Evolutionary conservation across 2,329 filamentous ascomycete genomes (phyloP).

Genomic region (Colletotrichum salicis): DNA sequence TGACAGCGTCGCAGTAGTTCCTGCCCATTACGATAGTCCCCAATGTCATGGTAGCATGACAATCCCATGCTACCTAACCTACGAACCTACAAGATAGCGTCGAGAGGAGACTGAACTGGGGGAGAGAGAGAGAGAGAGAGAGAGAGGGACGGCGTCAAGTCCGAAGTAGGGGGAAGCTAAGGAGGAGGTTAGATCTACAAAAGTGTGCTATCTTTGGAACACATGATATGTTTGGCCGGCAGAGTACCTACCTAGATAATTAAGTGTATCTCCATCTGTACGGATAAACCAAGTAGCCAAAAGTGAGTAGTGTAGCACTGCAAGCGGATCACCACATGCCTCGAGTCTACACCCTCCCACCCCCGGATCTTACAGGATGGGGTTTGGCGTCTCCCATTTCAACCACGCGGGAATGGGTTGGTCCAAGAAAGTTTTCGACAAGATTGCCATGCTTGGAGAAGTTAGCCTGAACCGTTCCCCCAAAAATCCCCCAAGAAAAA

Average conservation of each 20-base stretch:
- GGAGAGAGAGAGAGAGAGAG: too few relatives aligned
- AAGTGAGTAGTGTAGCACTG: neutral
- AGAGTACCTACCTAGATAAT: neutral
- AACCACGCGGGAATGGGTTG: neutral
- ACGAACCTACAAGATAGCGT: neutral
- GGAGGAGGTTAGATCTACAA: neutral
- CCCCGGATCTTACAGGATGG: neutral
- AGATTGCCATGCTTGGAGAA: neutral
- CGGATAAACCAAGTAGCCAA: neutral
- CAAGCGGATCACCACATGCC: conserved; percentile 20
- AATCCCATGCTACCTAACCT: neutral
- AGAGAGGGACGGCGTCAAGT: neutral
- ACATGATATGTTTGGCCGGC: neutral
- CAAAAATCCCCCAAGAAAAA: neutral
- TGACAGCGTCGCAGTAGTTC: neutral
- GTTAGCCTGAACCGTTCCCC: neutral
- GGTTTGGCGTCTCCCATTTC: neutral
- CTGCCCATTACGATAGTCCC: neutral
- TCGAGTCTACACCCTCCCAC: neutral
- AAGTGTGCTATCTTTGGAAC: conserved; percentile 23
- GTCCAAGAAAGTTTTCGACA: neutral
- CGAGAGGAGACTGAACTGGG: neutral
- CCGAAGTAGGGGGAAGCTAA: neutral
- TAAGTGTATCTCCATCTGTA: neutral
- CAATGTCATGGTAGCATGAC: neutral